Evolutionary conservation across 306 rosid species (phyloP), one percentile per base, ranked within the genome.

Genomic region (Morella rubra): DNA sequence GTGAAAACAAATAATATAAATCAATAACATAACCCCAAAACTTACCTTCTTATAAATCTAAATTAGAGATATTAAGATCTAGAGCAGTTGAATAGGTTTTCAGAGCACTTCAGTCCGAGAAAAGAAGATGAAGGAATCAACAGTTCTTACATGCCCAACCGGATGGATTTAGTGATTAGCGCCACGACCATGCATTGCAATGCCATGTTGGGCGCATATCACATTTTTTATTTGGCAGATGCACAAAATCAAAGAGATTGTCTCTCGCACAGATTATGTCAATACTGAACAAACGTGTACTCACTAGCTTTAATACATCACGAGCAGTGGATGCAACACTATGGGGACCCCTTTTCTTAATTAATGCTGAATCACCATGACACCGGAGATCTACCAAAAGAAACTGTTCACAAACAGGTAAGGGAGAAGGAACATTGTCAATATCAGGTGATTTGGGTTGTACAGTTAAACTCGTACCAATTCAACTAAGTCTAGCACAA

Each of bases 321-420:
- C 82, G 83, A 77, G 97, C 98, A 82, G 97, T 87, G 71, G 97
- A 86, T 5, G 92, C 85, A 84, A 95, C 96, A 80, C 84, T 85
- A 76, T 92, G 88, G 59, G 96, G 92, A 24, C 86, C 91, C 85
- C 87, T 88, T 85, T 84, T 92, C 82, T 81, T 84, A 56, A 79
- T 83, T 53, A 87, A 84, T 44, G 97, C 77, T 72, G 97, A 95
- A 88, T 92, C 96, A 12, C 96, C 98, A 76, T 95, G 98, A 83
- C 98, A 95, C 40, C 93, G 93, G 70, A 95, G 77, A 83, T 92
- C 97, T 44, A 92, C 97, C 66, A 92, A 81, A 76, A 95, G 97
- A 88, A 95, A 92, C 98, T 92, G 81, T 62, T 77, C 52, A 65
- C 46, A 58, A 20, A 79, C 42, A 79, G 44, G 83, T 75, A 61